Evolutionary conservation across 805 yeast species (phyloP).

Genomic region (Metschnikowia cerradonensis): DNA sequence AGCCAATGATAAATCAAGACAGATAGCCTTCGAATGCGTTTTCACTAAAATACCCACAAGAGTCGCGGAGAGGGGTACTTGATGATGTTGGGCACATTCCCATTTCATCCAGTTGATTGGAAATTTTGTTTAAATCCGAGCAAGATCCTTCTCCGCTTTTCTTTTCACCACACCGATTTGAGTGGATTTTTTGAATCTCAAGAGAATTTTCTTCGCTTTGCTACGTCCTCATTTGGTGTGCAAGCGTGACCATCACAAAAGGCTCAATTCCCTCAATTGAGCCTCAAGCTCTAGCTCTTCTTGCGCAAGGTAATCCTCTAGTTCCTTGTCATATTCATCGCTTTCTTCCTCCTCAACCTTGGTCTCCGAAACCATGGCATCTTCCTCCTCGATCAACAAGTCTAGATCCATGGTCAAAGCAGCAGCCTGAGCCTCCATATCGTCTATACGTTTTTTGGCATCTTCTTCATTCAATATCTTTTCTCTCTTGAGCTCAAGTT

Average conservation of each 20-base stretch:
- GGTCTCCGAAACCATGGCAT: not conserved
- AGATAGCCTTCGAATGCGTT: not conserved
- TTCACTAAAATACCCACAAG: not conserved
- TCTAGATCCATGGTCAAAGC: slow-evolving; percentile 11
- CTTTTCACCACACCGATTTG: not conserved
- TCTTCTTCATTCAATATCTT: slow-evolving; percentile 11
- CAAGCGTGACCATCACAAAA: not conserved
- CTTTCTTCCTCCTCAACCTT: not conserved
- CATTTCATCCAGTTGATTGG: not conserved
- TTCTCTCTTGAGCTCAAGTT: slow-evolving; percentile 12
- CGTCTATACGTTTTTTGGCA: slow-evolving; percentile 1
- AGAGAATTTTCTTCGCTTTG: no score
- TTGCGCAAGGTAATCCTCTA: slow-evolving; percentile 14
- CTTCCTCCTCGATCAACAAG: slow-evolving; percentile 9
- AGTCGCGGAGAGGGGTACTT: not conserved
- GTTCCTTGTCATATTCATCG: slow-evolving; percentile 10
- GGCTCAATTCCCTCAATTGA: slow-evolving; percentile 12
- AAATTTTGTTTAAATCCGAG: not conserved
- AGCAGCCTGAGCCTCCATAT: slow-evolving; percentile 12
- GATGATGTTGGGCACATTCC: not conserved
- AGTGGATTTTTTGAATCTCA: no score
- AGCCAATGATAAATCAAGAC: not conserved
- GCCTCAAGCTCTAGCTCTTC: slow-evolving; percentile 19
- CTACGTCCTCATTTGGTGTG: not conserved
- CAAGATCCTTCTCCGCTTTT: not conserved